Base-by-base conservation (phyloP, 2,329 filamentous ascomycete species). In the Ascochyta viciae-villosae region DNA sequence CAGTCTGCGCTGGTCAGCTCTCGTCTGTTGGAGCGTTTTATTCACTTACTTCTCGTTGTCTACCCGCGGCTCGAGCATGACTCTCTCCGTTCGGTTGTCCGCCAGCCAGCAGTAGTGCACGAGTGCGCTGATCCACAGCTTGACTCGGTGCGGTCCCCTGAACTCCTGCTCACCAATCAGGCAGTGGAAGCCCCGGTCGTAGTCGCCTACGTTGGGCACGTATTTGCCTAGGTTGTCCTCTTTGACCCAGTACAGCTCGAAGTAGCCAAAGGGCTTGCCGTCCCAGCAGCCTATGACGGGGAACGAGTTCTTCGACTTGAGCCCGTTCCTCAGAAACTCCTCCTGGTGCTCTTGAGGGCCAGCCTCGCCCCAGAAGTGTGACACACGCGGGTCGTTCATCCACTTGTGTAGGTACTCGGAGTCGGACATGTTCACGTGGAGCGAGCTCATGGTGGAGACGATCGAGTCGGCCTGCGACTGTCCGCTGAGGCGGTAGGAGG, bases 211-310 rank as follows among this genome's bases (percentile, higher is more conserved):
- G 3, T 85, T 83, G 22, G 83, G 83, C 0, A 96, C 76, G 61
- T 91, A 82, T 43, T 82, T 84, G 0, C 91, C 92, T 0, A 99
- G 74, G 0, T 82, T 79, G 70, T 98, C 95, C 73, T 99, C 95
- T 70, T 96, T 96, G 3, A 95, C 92, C 94, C 95, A 99, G 78
- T 99, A 99, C 31, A 99, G 84, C 79, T 99, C 95, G 72, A 99
- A 97, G 74, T 96, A 99, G 0, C 92, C 95, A 77, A 98, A 99
- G 0, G 94, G 94, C 57, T 94, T 89, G 10, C 92, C 93, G 66
- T 98, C 92, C 91, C 94, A 99, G 72, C 92, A 88, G 0, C 91
- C 95, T 58, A 98, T 94, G 0, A 89, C 92, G 0, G 95, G 95
- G 75, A 98, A 96, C 8, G 88, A 92, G 75, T 97, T 89, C 16